Evolutionary conservation across 2,329 filamentous ascomycete genomes (phyloP).

Genomic region (Cladosporium sp.): DNA sequence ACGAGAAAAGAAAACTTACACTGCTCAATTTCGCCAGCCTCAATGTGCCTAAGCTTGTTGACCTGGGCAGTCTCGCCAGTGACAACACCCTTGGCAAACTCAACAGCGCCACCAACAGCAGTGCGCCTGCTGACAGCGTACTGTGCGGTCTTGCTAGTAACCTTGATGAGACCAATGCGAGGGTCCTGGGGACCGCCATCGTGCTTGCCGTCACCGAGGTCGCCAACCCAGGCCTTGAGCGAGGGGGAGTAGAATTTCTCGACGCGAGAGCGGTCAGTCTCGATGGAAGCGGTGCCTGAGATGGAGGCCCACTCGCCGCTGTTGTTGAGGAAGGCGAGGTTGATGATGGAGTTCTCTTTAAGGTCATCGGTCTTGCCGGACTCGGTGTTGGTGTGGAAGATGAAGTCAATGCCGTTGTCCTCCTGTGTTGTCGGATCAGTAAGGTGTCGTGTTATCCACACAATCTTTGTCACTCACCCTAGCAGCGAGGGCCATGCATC

Average conservation of each 20-base stretch:
- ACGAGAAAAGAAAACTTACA: constrained; percentile 39
- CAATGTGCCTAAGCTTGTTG: constrained; percentile 73
- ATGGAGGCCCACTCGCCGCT: constrained; percentile 83
- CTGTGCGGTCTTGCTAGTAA: constrained; percentile 48
- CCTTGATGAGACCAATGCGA: constrained; percentile 73
- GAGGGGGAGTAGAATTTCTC: constrained; percentile 69
- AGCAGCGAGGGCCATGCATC: constrained; percentile 80
- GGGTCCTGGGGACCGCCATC: constrained; percentile 79
- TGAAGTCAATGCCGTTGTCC: constrained; percentile 69
- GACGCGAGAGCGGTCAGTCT: constrained; percentile 65
- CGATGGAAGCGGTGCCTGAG: constrained; percentile 66
- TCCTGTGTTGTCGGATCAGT: constrained; percentile 50
- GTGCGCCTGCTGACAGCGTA: constrained; percentile 48
- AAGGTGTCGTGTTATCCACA: constrained; percentile 8
- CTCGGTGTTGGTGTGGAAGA: constrained; percentile 90
- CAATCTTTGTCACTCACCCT: constrained; percentile 51
- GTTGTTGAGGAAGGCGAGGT: constrained; percentile 68
- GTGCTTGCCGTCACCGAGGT: constrained; percentile 76
- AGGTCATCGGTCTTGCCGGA: constrained; percentile 84
- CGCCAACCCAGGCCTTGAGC: constrained; percentile 81
- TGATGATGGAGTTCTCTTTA: constrained; percentile 66
- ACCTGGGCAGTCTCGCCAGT: constrained; percentile 68
- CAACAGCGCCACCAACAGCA: constrained; percentile 59
- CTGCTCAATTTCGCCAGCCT: constrained; percentile 59
- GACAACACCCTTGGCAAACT: constrained; percentile 70